These are phyloP conservation scores for Fusarium anthophilum DNA, from an alignment of 2,329 filamentous ascomycete genomes.

Conservation along the genomic window DNA sequence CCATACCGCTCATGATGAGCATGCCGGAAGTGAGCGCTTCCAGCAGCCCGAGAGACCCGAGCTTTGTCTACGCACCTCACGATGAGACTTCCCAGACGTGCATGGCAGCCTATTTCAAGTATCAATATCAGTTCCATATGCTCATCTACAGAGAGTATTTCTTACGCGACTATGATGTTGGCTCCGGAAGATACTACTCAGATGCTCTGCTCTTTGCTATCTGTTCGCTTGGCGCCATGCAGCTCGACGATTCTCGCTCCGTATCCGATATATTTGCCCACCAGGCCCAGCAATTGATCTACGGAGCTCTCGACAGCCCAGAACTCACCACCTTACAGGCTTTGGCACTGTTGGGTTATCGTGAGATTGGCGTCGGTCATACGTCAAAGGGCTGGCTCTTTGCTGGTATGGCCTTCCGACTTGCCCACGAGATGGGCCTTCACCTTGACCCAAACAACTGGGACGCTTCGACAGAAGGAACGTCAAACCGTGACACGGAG, in stretches of 20 bases:
- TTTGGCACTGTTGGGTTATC: conserved; percentile 56
- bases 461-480: conserved; percentile 50
- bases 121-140: conserved; percentile 60
- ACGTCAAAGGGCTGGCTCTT: conserved; percentile 62
- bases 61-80: conserved; percentile 53
- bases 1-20: conserved; percentile 11
- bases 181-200: conserved; percentile 59
- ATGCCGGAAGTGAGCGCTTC: conserved; percentile 19
- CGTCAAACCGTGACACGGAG: conserved; percentile 53
- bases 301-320: conserved; percentile 55
- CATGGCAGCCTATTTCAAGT: conserved; percentile 59
- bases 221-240: conserved; percentile 59
- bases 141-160: conserved; percentile 62
- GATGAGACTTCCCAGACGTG: conserved; percentile 55
- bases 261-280: conserved; percentile 56
- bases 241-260: conserved; percentile 51
- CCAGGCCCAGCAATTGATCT: conserved; percentile 57
- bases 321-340: conserved; percentile 59
- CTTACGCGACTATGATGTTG: conserved; percentile 58
- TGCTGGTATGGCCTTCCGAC: conserved; percentile 61
- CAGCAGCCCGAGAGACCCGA: conserved; percentile 33
- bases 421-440: conserved; percentile 62
- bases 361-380: conserved; percentile 58
- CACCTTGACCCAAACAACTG: conserved; percentile 62
- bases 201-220: conserved; percentile 59